Conservation (phyloP, 2,329 filamentous ascomycete genomes). For the Fusarium xylarioides region DNA sequence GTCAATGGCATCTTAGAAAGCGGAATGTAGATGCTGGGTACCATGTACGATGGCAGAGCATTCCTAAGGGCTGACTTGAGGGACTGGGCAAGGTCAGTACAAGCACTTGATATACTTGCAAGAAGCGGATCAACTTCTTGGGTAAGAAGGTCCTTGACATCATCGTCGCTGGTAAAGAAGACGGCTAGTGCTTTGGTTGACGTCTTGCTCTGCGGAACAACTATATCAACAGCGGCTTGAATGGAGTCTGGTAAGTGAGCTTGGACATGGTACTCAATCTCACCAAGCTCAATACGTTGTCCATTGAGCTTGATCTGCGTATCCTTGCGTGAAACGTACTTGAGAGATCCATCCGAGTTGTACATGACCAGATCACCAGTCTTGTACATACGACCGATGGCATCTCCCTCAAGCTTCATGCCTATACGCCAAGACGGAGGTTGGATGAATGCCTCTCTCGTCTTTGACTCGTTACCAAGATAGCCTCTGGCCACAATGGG, state of each 20-base stretch:
- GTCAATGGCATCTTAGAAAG: conserved; percentile 52
- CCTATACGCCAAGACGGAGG: conserved; percentile 58
- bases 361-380: conserved; percentile 60
- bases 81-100: not conserved
- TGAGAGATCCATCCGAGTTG: conserved; percentile 51
- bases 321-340: conserved; percentile 63
- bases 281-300: conserved; percentile 61
- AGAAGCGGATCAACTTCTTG: not conserved
- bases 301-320: conserved; percentile 69
- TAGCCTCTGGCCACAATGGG: conserved; percentile 30
- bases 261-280: conserved; percentile 56
- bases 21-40: conserved; percentile 54
- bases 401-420: not conserved
- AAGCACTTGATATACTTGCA: conserved; percentile 11
- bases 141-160: not conserved
- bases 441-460: conserved; percentile 15
- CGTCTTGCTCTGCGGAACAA: conserved; percentile 47
- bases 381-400: conserved; percentile 49
- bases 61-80: conserved; percentile 20
- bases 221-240: conserved; percentile 58
- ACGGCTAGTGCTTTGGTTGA: conserved; percentile 30
- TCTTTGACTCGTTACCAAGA: conserved; percentile 13
- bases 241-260: conserved; percentile 51
- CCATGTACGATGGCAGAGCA: conserved; percentile 49
- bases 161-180: conserved; percentile 24